These are phyloP conservation scores for Termitomyces sp. DNA, from an alignment of 1,284 basidiomycete species.

Conservation along the genomic window DNA sequence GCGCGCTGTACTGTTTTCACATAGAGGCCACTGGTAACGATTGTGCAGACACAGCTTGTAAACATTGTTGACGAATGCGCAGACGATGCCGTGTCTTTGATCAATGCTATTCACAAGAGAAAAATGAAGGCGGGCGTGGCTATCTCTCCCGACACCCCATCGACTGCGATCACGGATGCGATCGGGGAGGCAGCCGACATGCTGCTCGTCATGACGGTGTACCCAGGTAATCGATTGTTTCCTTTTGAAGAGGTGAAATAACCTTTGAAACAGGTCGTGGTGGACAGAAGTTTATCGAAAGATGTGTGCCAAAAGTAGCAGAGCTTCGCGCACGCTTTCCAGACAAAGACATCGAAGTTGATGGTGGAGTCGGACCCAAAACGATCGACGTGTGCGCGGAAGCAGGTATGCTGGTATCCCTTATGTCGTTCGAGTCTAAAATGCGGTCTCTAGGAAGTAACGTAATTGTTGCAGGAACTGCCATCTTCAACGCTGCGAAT, in stretches of 20 bases:
- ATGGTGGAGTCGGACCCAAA: conserved; percentile 92
- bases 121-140: conserved; percentile 92
- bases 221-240: conserved; percentile 56
- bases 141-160: conserved; percentile 90
- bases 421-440: background rate
- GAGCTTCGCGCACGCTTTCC: conserved; percentile 91
- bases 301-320: conserved; percentile 90
- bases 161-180: conserved; percentile 78
- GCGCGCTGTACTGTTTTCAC: conserved; percentile 95
- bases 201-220: conserved; percentile 97
- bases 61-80: conserved; percentile 9
- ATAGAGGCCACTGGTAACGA: conserved; percentile 87
- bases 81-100: conserved; percentile 74
- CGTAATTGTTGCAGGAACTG: conserved; percentile 97
- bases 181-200: conserved; percentile 82
- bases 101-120: conserved; percentile 67
- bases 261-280: conserved; percentile 65
- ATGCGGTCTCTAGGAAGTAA: conserved; percentile 88
- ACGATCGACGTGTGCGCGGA: conserved; percentile 88
- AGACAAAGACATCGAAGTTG: conserved; percentile 92
- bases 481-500: conserved; percentile 82
- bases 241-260: background rate
- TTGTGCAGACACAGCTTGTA: background rate
- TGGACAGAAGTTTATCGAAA: conserved; percentile 94
- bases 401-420: conserved; percentile 54